Percentiles rank a stretch among this genome's conserved stretches.
phyloP scores from a whole-genome alignment of 1,284 basidiomycete genomes.

The Anthracocystis panici-leucophaei region DNA sequence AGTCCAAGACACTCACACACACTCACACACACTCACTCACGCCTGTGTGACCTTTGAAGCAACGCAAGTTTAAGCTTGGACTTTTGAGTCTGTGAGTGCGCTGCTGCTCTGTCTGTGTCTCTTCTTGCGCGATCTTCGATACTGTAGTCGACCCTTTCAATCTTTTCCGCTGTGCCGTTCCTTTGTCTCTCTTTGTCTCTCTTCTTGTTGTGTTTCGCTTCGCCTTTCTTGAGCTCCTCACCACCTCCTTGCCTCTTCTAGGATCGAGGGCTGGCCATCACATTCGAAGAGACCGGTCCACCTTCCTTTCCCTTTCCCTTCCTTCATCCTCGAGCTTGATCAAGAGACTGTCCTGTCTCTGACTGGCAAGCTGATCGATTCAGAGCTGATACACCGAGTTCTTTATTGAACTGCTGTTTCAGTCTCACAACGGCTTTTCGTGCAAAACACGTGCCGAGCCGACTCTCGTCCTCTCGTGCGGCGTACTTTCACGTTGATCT shows the following conservation, averaged over 20 bases:
- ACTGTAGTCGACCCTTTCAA: too few relatives aligned
- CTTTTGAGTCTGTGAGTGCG: too few relatives aligned
- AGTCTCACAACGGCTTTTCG: not conserved
- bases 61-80: too few relatives aligned
- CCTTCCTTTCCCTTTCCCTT: not conserved
- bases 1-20: not conserved
- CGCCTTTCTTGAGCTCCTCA: not conserved
- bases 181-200: not conserved
- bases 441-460: not conserved
- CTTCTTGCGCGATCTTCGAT: too few relatives aligned
- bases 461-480: not conserved
- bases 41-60: too few relatives aligned
- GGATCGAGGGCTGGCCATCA: slow-evolving; percentile 21
- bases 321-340: not conserved
- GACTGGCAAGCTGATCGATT: slow-evolving; percentile 10
- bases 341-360: slow-evolving; percentile 7
- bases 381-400: slow-evolving; percentile 13
- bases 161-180: not conserved
- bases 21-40: not conserved
- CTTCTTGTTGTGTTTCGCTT: slow-evolving; percentile 11
- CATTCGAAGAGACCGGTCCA: slow-evolving; percentile 4
- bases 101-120: too few relatives aligned
- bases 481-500: too few relatives aligned
- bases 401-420: slow-evolving; percentile 21
- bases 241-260: slow-evolving; percentile 1